Base-by-base conservation (phyloP, 495 filamentous ascomycete genomes). In the Extremus antarcticus region DNA sequence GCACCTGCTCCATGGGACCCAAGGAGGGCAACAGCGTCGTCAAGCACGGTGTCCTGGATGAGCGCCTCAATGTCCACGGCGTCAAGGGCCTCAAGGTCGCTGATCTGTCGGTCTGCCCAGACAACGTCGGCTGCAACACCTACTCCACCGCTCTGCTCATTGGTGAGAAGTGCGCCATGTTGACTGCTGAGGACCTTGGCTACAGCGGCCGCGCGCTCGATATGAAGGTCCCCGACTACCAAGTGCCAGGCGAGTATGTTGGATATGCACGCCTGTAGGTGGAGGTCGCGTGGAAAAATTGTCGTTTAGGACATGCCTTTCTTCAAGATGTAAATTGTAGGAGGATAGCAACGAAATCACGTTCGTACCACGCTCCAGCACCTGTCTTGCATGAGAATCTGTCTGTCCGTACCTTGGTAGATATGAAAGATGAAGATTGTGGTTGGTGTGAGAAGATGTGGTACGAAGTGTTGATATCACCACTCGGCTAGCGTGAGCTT, bases 101-200 rank as follows among this genome's bases (percentile, higher is more conserved):
- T 15, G 87, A 90, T 69, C 71, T 90, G 48, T 83, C 78, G 22
- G 88, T 90, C 67, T 88, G 83, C 65, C 86, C 87, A 1, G 85
- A 88, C 65, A 92, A 92, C 57, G 83, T 90, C 21, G 85, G 85
- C 25, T 87, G 83, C 73, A 88, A 88, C 67, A 88, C 85, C 58
- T 82, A 82, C 63, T 79, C 79, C 43, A 89, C 84, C 15, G 86
- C 87, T 22, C 76, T 90, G 11, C 72, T 88, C 7, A 90, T 92
- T 52, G 87, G 86, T n/a, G 86, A 92, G 73, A 92, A 92, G 70
- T 81, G 77, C 21, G n/a, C 23, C 17, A 49, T 49, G 20, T 49
- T 54, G 51, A 71, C 79, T n/a, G 85, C 80, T 2, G 85, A 88
- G 66, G 83, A 89, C 59, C 72, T 89, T 20, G 87, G 86, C 2